phyloP scores from a whole-genome alignment of 768 basidiomycete genomes.

The Cystobasidium ongulense region DNA sequence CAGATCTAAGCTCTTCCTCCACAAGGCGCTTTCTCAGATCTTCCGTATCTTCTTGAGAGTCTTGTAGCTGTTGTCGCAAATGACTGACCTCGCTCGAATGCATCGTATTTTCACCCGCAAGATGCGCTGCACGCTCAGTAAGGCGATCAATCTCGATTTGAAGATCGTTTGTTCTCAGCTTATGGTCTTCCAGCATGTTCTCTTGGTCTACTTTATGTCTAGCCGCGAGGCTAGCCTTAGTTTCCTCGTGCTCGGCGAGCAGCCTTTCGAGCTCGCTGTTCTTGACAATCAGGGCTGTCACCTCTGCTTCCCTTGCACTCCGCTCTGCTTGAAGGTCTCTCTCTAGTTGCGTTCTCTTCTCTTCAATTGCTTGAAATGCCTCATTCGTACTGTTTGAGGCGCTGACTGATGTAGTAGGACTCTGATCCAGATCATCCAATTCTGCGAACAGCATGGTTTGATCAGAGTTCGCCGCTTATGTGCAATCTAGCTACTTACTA shows the following conservation, averaged over 20 bases:
- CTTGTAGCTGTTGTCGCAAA: not conserved
- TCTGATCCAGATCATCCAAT: conserved; percentile 30
- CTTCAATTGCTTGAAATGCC: conserved; percentile 58
- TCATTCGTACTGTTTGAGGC: conserved; percentile 60
- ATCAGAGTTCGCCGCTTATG: not conserved
- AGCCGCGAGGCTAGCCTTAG: conserved; percentile 48
- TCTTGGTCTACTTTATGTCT: conserved; percentile 60
- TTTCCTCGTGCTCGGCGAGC: conserved; percentile 32
- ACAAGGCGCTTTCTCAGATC: not conserved
- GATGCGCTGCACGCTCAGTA: not conserved
- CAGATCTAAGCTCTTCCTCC: conserved; percentile 34
- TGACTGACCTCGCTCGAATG: not conserved
- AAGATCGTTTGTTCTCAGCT: not conserved
- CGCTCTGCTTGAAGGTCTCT: conserved; percentile 40
- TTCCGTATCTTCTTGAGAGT: not conserved
- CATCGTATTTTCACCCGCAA: not conserved
- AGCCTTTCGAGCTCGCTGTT: conserved; percentile 42
- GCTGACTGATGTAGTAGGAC: conserved; percentile 48
- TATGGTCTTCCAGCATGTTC: conserved; percentile 47
- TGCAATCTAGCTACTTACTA: not conserved
- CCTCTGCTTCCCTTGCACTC: conserved; percentile 36
- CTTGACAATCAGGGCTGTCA: conserved; percentile 47
- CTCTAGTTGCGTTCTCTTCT: conserved; percentile 55
- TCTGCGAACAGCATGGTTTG: conserved; percentile 55
- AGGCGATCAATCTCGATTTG: not conserved